phyloP scores from a whole-genome alignment of 345 rosid species.

The Gossypium raimondii region DNA sequence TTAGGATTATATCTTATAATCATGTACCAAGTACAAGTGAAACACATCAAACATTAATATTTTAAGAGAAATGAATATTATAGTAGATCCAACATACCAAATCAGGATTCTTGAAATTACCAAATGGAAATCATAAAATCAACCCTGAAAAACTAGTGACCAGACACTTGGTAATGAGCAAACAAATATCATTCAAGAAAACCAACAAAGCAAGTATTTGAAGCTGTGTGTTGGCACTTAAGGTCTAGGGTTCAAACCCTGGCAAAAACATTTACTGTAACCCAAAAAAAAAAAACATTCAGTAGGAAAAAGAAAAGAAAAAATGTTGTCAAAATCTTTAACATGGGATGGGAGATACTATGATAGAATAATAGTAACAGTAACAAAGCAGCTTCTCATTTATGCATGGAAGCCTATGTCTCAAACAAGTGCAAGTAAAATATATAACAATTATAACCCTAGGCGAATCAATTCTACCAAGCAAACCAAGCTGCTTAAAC shows the following conservation, averaged over 20 bases:
- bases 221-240: too few relatives aligned
- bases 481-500: slow-evolving; percentile 22
- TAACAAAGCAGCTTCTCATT: slow-evolving; percentile 17
- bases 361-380: not conserved
- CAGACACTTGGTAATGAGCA: not conserved
- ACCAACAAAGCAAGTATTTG: too few relatives aligned
- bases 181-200: not conserved
- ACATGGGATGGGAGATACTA: not conserved
- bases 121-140: not conserved
- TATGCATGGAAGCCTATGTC: slow-evolving; percentile 25
- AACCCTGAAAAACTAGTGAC: not conserved
- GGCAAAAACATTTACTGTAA: too few relatives aligned
- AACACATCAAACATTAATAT: too few relatives aligned
- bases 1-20: too few relatives aligned
- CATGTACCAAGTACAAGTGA: too few relatives aligned
- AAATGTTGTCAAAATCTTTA: not conserved
- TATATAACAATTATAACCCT: slow-evolving; percentile 8
- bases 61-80: too few relatives aligned
- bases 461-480: slow-evolving; percentile 15
- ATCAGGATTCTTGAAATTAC: not conserved
- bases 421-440: slow-evolving; percentile 6
- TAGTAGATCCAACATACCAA: not conserved
- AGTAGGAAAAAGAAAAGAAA: not conserved
- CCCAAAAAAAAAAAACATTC: too few relatives aligned
- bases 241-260: too few relatives aligned